These are phyloP conservation scores for Cordyceps sp. DNA, from an alignment of 2,329 filamentous ascomycete species.

Conservation along the genomic window DNA sequence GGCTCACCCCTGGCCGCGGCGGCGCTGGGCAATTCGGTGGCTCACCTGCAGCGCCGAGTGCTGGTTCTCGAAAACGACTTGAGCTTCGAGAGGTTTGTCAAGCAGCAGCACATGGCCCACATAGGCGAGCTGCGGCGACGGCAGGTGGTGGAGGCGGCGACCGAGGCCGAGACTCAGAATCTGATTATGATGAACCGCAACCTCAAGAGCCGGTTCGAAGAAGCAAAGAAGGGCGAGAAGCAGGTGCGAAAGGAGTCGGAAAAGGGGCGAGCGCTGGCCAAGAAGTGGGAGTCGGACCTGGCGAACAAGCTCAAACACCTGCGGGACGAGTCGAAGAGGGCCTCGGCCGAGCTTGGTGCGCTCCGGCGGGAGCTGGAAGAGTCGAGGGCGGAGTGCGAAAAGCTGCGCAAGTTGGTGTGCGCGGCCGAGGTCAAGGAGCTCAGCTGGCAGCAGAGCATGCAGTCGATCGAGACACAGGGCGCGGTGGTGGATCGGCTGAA, in stretches of 20 bases:
- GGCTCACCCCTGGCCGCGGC: slow-evolving; percentile 13
- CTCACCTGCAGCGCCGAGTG: slow-evolving; percentile 55
- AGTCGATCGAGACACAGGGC: slow-evolving; percentile 43
- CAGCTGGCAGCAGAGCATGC: slow-evolving; percentile 43
- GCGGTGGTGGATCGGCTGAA: slow-evolving; percentile 44
- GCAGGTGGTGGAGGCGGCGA: slow-evolving; percentile 60
- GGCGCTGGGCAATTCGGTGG: slow-evolving; percentile 21
- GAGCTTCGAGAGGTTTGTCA: slow-evolving; percentile 70
- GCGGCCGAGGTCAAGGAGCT: slow-evolving; percentile 54
- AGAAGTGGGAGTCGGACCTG: slow-evolving; percentile 63
- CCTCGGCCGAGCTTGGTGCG: slow-evolving; percentile 37
- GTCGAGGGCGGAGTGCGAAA: slow-evolving; percentile 42
- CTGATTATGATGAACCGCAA: slow-evolving; percentile 61
- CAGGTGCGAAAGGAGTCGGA: slow-evolving; percentile 58
- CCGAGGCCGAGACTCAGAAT: slow-evolving; percentile 69
- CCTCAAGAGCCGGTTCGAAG: slow-evolving; percentile 55
- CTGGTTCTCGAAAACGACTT: slow-evolving; percentile 64
- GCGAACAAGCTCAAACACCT: slow-evolving; percentile 47
- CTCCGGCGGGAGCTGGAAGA: slow-evolving; percentile 41
- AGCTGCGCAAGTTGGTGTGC: slow-evolving; percentile 48
- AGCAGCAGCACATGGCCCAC: slow-evolving; percentile 67
- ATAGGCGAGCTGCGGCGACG: slow-evolving; percentile 64
- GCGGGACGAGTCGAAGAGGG: slow-evolving; percentile 53
- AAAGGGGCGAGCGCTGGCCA: slow-evolving; percentile 53
- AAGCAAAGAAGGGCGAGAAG: slow-evolving; percentile 52